Base-by-base conservation (phyloP, 2,329 filamentous ascomycete species). In the Gliomastix tumulicola region DNA sequence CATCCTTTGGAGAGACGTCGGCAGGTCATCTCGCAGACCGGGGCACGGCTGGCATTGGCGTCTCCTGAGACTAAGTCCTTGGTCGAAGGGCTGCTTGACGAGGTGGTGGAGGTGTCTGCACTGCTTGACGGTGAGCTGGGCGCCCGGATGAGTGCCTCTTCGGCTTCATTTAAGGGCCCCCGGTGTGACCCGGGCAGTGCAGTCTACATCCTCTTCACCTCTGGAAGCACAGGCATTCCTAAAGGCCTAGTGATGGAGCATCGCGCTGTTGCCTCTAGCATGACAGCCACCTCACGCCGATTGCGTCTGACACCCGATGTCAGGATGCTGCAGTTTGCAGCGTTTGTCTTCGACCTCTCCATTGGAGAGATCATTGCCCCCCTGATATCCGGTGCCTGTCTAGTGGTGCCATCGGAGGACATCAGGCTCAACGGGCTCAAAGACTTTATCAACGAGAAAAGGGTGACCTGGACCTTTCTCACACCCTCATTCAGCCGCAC, bases 21-120 rank as follows among this genome's bases (percentile, higher is more conserved):
- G 16, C 15, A 23, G 8, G 17, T 35, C 22, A 15, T 27, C 20
- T 11, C 11, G n/a, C 33, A 35, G 12, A 35, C 21, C 13, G 20
- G 16, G 16, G 63, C 62, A 13, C 31, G 17, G 27, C 20, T 37
- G 11, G 30, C 30, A 7, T 28, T 37, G 13, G 19, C 20, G 6
- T 37, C 35, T 7, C 27, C 35, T 16, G n/a, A 10, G 12, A 37
- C 31, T 21, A 11, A 11, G n/a, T 10, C 10, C 3, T 13, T 22
- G 7, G 10, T 7, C 21, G 21, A 23, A 7, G 21, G 21, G 35
- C 27, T 37, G 11, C 6, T 11, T 25, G 13, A 2, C 9, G 9
- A n/a, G 6, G n/a, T 37, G 10, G 10, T 37, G 5, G 35, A 32
- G 20, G 35, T 37, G 11, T 17, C 35, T 4, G 10, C 28, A 11